Percentiles rank a stretch among this genome's conserved stretches.
These are phyloP conservation scores for Aspergillus quadrilineatus DNA, from an alignment of 2,329 filamentous ascomycete species.

Conservation along the genomic window DNA sequence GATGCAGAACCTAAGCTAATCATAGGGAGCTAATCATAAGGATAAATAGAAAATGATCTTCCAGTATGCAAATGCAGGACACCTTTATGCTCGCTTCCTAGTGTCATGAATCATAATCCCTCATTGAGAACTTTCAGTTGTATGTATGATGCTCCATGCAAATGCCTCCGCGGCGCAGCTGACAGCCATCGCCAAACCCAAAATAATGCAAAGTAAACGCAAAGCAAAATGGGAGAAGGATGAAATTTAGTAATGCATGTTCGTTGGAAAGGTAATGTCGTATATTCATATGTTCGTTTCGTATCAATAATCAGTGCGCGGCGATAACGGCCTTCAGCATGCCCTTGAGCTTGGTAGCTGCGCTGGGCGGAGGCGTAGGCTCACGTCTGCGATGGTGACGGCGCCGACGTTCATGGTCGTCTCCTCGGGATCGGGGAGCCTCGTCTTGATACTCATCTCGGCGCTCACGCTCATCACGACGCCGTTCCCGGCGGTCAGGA, in stretches of 20 bases:
- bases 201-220: background rate
- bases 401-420: slow-evolving; percentile 23
- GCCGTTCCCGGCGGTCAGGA: background rate
- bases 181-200: background rate
- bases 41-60: background rate
- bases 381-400: slow-evolving; percentile 30
- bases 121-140: background rate
- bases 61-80: background rate
- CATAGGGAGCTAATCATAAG: background rate
- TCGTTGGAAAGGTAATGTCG: slow-evolving; percentile 3
- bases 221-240: background rate
- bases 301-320: slow-evolving; percentile 24
- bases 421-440: slow-evolving; percentile 14
- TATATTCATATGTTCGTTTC: background rate
- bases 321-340: slow-evolving; percentile 31
- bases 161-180: slow-evolving; percentile 5
- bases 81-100: background rate
- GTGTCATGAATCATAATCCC: background rate
- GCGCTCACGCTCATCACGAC: slow-evolving; percentile 5
- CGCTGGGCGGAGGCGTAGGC: slow-evolving; percentile 27
- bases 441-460: background rate
- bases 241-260: slow-evolving; percentile 11
- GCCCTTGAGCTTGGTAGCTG: slow-evolving; percentile 32
- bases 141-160: slow-evolving; percentile 4
- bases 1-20: background rate